Evolutionary conservation across 306 rosid genomes (phyloP).

Genomic region (Cucumis cinereus): DNA sequence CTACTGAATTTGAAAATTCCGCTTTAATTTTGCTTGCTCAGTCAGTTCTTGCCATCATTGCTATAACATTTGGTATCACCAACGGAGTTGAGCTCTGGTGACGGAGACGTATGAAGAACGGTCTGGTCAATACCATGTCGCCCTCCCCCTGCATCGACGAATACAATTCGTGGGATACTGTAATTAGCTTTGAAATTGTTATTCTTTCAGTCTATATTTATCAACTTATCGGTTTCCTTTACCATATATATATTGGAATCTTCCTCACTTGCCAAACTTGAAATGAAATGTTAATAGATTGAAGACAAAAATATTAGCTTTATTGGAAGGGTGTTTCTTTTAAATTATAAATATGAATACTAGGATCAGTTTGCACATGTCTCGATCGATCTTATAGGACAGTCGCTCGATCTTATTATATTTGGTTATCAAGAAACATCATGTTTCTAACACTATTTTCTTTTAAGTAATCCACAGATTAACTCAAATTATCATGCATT

Average conservation of each 20-base stretch:
- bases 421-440: background rate
- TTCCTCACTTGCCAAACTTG: background rate
- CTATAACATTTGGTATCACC: constrained; percentile 35
- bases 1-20: background rate
- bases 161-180: background rate
- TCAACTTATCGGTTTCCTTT: background rate
- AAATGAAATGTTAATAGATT: background rate
- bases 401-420: too few species aligned
- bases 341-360: too few species aligned
- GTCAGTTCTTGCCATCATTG: constrained; percentile 41
- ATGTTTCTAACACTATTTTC: too few species aligned
- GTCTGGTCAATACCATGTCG: background rate
- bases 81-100: constrained; percentile 23
- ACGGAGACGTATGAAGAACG: background rate
- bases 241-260: background rate
- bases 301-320: background rate
- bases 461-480: too few species aligned
- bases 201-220: background rate
- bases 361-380: background rate
- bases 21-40: constrained; percentile 21
- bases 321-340: background rate
- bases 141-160: background rate
- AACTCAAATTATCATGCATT: too few species aligned
- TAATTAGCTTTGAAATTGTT: background rate
- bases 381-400: too few species aligned